Percentiles rank a stretch among this genome's conserved stretches.
These are phyloP conservation scores for Vitis hybrid DNA, from an alignment of 177 flowering plant species.

Conservation along the genomic window DNA sequence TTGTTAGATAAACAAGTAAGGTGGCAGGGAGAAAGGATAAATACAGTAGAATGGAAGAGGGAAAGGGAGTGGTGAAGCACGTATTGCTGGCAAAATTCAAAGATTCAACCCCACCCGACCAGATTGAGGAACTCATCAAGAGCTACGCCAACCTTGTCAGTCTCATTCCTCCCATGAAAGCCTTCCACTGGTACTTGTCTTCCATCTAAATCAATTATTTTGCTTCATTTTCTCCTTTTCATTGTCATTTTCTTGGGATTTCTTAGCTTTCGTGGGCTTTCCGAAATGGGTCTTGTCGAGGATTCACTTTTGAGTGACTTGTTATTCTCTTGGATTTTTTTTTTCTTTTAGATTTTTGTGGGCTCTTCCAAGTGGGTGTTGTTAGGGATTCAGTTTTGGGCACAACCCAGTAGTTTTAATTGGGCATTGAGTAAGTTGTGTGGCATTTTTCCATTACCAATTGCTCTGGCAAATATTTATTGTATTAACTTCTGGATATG, in stretches of 20 bases:
- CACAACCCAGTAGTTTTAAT: too few species aligned
- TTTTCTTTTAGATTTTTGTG: too few species aligned
- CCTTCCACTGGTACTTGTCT: slow-evolving; percentile 59
- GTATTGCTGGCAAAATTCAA: slow-evolving; percentile 68
- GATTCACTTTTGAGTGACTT: too few species aligned
- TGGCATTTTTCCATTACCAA: too few species aligned
- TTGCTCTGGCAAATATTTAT: too few species aligned
- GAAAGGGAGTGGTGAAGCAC: slow-evolving; percentile 65
- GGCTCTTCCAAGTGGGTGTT: too few species aligned
- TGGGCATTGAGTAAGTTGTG: too few species aligned
- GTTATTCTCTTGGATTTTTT: too few species aligned
- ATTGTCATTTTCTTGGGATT: background rate
- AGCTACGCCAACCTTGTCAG: slow-evolving; percentile 62
- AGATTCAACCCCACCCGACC: slow-evolving; percentile 43
- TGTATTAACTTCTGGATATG: too few species aligned
- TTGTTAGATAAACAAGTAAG: too few species aligned
- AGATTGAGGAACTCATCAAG: slow-evolving; percentile 55
- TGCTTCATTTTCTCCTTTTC: background rate
- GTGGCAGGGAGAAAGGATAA: background rate
- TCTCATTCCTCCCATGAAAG: slow-evolving; percentile 65
- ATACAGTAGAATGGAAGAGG: slow-evolving; percentile 38
- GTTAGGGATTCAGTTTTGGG: too few species aligned
- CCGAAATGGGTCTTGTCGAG: too few species aligned
- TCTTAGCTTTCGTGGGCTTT: background rate
- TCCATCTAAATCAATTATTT: background rate